Evolutionary conservation across 2,329 filamentous ascomycete genomes (phyloP).

Genomic region (Aspergillus brunneoviolaceus): DNA sequence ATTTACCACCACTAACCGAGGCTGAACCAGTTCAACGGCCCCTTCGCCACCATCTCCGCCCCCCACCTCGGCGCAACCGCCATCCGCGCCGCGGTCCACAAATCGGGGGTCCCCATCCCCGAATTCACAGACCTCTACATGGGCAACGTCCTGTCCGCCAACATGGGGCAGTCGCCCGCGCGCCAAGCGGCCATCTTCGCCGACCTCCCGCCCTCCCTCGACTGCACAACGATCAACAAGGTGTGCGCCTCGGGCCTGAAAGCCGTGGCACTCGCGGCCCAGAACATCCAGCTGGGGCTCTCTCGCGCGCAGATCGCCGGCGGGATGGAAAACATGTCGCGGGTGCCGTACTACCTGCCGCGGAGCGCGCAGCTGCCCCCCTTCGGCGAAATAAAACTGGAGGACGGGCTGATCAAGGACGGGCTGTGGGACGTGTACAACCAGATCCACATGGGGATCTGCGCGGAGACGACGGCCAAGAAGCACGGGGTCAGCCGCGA

Average conservation of each 20-base stretch:
- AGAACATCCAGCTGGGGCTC: conserved; percentile 90
- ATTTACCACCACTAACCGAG: too few species aligned
- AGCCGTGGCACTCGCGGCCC: conserved; percentile 82
- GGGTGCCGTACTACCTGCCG: conserved; percentile 85
- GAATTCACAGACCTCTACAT: conserved; percentile 94
- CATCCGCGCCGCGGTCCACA: conserved; percentile 86
- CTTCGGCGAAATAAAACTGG: conserved; percentile 83
- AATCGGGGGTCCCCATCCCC: conserved; percentile 76
- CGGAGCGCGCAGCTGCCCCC: conserved; percentile 77
- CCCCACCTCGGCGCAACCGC: conserved; percentile 86
- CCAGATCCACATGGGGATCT: conserved; percentile 96
- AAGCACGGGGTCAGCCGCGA: conserved; percentile 77
- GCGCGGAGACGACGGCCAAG: conserved; percentile 91
- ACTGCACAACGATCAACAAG: conserved; percentile 95
- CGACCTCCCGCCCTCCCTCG: conserved; percentile 74
- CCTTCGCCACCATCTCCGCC: conserved; percentile 77
- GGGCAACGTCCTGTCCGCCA: conserved; percentile 87
- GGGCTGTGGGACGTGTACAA: conserved; percentile 96
- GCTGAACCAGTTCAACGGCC: conserved; percentile 80
- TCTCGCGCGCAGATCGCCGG: conserved; percentile 87
- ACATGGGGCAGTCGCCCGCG: conserved; percentile 84
- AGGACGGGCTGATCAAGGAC: conserved; percentile 92
- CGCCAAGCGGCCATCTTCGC: conserved; percentile 88
- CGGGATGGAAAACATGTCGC: conserved; percentile 97
- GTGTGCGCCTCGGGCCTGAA: conserved; percentile 96